Evolutionary conservation across 306 rosid species (phyloP).

Genomic region (Trifolium repens): DNA sequence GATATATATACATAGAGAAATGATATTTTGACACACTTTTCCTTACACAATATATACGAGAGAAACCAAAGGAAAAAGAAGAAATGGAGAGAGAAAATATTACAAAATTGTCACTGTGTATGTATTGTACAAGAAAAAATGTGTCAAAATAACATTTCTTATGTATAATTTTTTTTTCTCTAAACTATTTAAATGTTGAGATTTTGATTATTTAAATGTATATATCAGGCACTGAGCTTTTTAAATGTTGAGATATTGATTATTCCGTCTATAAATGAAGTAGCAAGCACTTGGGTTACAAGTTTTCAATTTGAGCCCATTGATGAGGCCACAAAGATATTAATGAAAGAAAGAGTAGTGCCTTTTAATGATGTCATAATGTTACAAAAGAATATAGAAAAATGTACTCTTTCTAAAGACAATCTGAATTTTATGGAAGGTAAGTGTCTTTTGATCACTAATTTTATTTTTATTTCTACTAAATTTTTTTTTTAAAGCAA

Average conservation of each 20-base stretch:
- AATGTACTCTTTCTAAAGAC: slow-evolving; percentile 30
- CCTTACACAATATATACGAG: too few relatives aligned
- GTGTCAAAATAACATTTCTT: too few relatives aligned
- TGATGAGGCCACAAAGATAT: slow-evolving; percentile 42
- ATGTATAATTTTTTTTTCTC: slow-evolving; percentile 30
- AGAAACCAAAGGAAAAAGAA: too few relatives aligned
- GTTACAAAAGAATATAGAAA: slow-evolving; percentile 65
- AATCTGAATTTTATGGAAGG: slow-evolving; percentile 6
- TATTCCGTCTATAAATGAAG: slow-evolving; percentile 60
- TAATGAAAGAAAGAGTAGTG: slow-evolving; percentile 54
- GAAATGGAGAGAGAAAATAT: too few relatives aligned
- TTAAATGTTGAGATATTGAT: slow-evolving; percentile 71
- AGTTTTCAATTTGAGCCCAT: slow-evolving; percentile 69
- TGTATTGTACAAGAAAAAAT: too few relatives aligned
- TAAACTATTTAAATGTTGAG: slow-evolving; percentile 65
- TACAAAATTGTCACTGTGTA: too few relatives aligned
- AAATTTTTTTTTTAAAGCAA: not conserved
- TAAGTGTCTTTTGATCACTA: slow-evolving; percentile 19
- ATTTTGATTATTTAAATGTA: slow-evolving; percentile 50
- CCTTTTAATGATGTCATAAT: slow-evolving; percentile 53
- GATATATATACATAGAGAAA: too few relatives aligned
- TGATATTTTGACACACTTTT: too few relatives aligned
- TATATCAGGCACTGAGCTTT: slow-evolving; percentile 55
- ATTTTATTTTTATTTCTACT: not conserved
- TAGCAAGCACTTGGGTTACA: slow-evolving; percentile 60